These are phyloP conservation scores for Blastobotrys robertii DNA, from an alignment of 805 yeast genomes.

Conservation along the genomic window DNA sequence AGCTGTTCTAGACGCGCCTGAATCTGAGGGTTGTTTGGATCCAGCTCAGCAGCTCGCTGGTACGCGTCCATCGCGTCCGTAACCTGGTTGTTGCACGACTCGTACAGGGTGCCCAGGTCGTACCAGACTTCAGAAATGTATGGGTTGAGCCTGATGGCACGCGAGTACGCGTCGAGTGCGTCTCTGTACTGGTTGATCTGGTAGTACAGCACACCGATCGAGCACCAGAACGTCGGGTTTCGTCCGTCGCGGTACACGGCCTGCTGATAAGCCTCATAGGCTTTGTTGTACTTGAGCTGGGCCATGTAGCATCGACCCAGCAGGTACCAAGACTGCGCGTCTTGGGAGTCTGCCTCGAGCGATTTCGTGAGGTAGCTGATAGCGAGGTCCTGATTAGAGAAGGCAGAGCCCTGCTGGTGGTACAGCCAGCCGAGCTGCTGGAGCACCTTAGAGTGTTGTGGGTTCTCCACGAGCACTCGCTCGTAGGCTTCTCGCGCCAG, in stretches of 20 bases:
- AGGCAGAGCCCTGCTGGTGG: conserved; percentile 54
- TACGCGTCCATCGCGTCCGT: conserved; percentile 95
- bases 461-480: conserved; percentile 78
- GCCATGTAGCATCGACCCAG: conserved; percentile 96
- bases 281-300: conserved; percentile 86
- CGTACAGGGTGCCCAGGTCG: conserved; percentile 93
- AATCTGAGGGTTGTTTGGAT: conserved; percentile 90
- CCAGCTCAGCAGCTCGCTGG: conserved; percentile 90
- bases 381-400: conserved; percentile 79
- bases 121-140: conserved; percentile 98
- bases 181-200: conserved; percentile 94
- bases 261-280: conserved; percentile 97
- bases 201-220: conserved; percentile 89
- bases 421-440: conserved; percentile 94
- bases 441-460: conserved; percentile 89
- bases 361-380: conserved; percentile 75
- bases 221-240: conserved; percentile 97
- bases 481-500: conserved; percentile 95
- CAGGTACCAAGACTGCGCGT: conserved; percentile 97
- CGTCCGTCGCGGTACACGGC: conserved; percentile 95
- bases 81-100: conserved; percentile 92
- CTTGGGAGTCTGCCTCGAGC: conserved; percentile 77
- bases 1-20: conserved; percentile 86
- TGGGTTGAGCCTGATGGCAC: conserved; percentile 93
- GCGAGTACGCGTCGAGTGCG: conserved; percentile 93